Evolutionary conservation across 352 stramenopile genomes (phyloP).

Genomic region (Phytophthora syringae): DNA sequence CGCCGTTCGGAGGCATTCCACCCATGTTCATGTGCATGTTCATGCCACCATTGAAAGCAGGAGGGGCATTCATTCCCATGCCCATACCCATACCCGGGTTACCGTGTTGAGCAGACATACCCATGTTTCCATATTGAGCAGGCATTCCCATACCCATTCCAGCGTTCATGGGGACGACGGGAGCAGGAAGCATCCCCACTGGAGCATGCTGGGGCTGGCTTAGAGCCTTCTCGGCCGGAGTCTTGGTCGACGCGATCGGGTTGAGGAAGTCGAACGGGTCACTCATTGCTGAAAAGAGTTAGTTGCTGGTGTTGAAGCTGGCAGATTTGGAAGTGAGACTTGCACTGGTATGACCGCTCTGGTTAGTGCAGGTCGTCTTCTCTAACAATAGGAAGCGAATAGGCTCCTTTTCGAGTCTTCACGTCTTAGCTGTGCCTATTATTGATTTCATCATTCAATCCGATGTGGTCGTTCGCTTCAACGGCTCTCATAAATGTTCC

Average conservation of each 20-base stretch:
- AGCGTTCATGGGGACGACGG: slow-evolving; percentile 33
- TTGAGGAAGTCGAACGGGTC: slow-evolving; percentile 81
- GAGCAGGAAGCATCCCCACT: slow-evolving; percentile 34
- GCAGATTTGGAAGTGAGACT: slow-evolving; percentile 26
- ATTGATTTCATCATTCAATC: not conserved
- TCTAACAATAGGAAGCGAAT: slow-evolving; percentile 28
- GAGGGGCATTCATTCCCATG: slow-evolving; percentile 21
- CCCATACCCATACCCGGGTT: slow-evolving; percentile 37
- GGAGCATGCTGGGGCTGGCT: slow-evolving; percentile 27
- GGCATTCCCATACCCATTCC: slow-evolving; percentile 38
- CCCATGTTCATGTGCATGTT: slow-evolving; percentile 36
- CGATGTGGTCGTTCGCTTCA: slow-evolving; percentile 6
- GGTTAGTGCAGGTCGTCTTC: not conserved
- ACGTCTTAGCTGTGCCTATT: slow-evolving; percentile 18
- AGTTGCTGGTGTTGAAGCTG: slow-evolving; percentile 18
- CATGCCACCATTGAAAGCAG: slow-evolving; percentile 23
- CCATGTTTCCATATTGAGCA: slow-evolving; percentile 16
- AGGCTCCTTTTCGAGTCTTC: slow-evolving; percentile 3
- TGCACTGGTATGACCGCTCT: not conserved
- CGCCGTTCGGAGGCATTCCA: slow-evolving; percentile 24
- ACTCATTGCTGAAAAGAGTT: slow-evolving; percentile 42
- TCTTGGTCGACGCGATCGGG: slow-evolving; percentile 77
- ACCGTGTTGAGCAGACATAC: slow-evolving; percentile 16
- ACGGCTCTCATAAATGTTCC: slow-evolving; percentile 1
- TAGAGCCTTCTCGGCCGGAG: slow-evolving; percentile 44